These are phyloP conservation scores for Candida ortonii DNA, from an alignment of 805 yeast species.

Conservation along the genomic window DNA sequence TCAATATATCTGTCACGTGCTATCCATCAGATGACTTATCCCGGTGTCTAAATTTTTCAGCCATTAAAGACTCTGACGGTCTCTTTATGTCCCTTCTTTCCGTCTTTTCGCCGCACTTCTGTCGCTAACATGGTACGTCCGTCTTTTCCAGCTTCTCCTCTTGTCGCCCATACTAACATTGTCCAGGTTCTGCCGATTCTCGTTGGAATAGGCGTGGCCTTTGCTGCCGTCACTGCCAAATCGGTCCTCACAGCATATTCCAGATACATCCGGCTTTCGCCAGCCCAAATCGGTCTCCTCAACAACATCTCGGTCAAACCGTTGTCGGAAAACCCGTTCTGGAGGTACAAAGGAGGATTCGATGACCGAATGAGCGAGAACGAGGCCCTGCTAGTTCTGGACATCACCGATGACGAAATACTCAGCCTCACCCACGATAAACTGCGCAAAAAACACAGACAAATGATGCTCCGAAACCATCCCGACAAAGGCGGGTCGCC, in stretches of 20 bases:
- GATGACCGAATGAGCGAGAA: conserved; percentile 60
- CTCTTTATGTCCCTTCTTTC: too few species aligned
- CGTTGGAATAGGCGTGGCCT: conserved; percentile 53
- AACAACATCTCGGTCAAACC: conserved; percentile 33
- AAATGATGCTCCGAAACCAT: conserved; percentile 76
- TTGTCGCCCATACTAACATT: conserved; percentile 12
- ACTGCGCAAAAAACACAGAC: conserved; percentile 70
- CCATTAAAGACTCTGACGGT: too few species aligned
- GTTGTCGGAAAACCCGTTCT: conserved; percentile 24
- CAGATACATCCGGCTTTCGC: conserved; percentile 32
- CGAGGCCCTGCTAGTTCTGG: conserved; percentile 66
- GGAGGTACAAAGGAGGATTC: conserved; percentile 58
- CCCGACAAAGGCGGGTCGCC: conserved; percentile 90
- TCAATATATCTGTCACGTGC: too few species aligned
- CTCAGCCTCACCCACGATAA: conserved; percentile 43
- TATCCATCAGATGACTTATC: too few species aligned
- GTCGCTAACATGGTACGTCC: background rate
- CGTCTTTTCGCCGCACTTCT: too few species aligned
- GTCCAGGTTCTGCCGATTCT: conserved; percentile 47
- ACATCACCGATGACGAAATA: conserved; percentile 56
- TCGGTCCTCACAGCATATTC: conserved; percentile 35
- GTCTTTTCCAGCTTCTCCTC: background rate
- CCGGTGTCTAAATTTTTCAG: too few species aligned
- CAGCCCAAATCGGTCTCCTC: conserved; percentile 38
- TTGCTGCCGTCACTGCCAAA: conserved; percentile 46